These are phyloP conservation scores for Craspedostauros australis DNA, from an alignment of 108 stramenopile species.

Conservation along the genomic window DNA sequence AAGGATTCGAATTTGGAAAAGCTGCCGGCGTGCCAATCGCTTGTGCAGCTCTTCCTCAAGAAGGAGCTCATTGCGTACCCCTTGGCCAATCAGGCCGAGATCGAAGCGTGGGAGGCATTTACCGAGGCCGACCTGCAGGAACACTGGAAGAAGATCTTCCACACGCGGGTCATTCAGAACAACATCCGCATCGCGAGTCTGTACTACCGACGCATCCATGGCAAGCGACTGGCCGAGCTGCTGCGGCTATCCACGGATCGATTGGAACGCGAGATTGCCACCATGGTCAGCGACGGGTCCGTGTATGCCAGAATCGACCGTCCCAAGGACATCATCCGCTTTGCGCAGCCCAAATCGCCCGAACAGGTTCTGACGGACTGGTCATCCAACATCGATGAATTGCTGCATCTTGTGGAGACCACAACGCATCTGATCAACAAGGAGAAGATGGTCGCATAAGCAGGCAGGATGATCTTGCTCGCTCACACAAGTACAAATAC, in stretches of 20 bases:
- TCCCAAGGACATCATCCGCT: constrained; percentile 88
- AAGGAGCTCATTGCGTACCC: constrained; percentile 94
- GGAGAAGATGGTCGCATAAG: constrained; percentile 77
- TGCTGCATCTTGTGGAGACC: constrained; percentile 89
- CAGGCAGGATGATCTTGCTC: no score
- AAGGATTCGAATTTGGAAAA: constrained; percentile 70
- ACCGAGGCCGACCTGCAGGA: constrained; percentile 39
- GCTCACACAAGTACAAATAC: no score
- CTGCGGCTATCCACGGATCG: constrained; percentile 62
- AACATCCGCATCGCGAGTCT: constrained; percentile 85
- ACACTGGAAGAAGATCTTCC: constrained; percentile 76
- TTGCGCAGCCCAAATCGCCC: constrained; percentile 54
- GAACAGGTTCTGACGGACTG: constrained; percentile 91
- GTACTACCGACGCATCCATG: constrained; percentile 90
- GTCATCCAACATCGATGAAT: constrained; percentile 86
- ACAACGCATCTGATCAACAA: constrained; percentile 97
- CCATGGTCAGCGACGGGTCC: constrained; percentile 81
- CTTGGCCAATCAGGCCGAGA: constrained; percentile 56
- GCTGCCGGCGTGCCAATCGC: constrained; percentile 37
- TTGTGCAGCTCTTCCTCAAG: constrained; percentile 55
- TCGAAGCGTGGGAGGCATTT: constrained; percentile 66
- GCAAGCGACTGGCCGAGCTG: constrained; percentile 82
- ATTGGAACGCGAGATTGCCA: constrained; percentile 74
- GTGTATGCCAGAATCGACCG: constrained; percentile 93
- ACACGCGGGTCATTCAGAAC: constrained; percentile 93